Conservation (phyloP, 176 grass and related monocot species). For the Avena eriantha region DNA sequence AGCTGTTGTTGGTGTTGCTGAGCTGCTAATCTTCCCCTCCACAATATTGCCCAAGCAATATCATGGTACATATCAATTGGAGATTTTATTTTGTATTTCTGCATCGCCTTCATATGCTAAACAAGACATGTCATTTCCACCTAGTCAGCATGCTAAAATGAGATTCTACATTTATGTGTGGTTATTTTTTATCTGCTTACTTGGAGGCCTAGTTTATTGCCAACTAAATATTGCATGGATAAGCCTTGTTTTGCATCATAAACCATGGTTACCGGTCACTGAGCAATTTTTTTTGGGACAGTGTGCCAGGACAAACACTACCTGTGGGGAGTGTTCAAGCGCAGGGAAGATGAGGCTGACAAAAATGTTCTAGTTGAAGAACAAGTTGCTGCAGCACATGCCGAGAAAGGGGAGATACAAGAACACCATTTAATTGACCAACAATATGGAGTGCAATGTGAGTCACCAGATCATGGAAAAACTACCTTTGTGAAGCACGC, state of each 20-base stretch:
- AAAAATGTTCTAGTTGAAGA: constrained; percentile 27
- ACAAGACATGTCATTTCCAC: not conserved
- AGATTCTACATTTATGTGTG: not conserved
- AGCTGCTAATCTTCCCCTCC: constrained; percentile 67
- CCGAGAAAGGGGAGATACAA: constrained; percentile 34
- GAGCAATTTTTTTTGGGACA: constrained; percentile 38
- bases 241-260: constrained; percentile 19
- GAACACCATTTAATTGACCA: constrained; percentile 31
- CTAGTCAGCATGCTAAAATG: not conserved
- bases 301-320: constrained; percentile 61
- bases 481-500: constrained; percentile 15
- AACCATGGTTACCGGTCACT: constrained; percentile 18
- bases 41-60: constrained; percentile 50
- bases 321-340: constrained; percentile 62
- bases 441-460: not conserved
- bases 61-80: constrained; percentile 46
- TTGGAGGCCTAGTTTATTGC: not conserved
- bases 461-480: constrained; percentile 3
- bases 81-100: not conserved
- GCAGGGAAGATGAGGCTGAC: constrained; percentile 29
- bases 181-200: constrained; percentile 1
- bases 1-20: constrained; percentile 42
- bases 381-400: constrained; percentile 26
- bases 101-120: not conserved
- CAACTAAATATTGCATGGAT: not conserved